Base-by-base conservation (phyloP, 2,329 filamentous ascomycete genomes). In the Cladosporium sphaerospermum region DNA sequence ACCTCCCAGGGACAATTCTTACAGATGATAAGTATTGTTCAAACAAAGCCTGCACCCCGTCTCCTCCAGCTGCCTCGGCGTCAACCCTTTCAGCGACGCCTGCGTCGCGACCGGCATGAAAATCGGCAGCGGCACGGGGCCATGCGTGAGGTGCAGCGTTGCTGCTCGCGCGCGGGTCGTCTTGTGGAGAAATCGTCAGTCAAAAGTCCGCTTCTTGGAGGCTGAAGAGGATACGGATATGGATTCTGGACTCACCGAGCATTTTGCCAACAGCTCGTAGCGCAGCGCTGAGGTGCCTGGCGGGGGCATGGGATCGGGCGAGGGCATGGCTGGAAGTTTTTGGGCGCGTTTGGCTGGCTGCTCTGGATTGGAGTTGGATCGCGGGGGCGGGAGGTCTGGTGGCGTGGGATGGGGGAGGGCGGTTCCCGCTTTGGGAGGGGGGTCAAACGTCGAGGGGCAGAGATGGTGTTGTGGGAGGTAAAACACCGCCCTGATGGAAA, bases 91-190 rank as follows among this genome's bases (percentile, higher is more conserved):
- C 37, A 99, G 78, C 0, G 92, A 96, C 1, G 89, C 93, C 72
- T 99, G 93, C 0, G 93, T 99, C 31, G 93, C 93, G 41, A 99
- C 93, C 13, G 93, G 93, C 93, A 99, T 99, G 72, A 99, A 99
- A 54, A 97, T 84, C 7, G 95, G 93, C 31, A 97, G 81, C 63
- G 87, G 82, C 23, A 99, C 91, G 1, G 86, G 79, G 54, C 93
- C 93, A 82, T 99, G 95, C 47, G 93, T 92, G 23, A 99, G 83
- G 45, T 85, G 86, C 51, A 99, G 78, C 55, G 83, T 84, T 50
- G 93, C 93, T 46, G 93, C 93, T 61, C 93, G 87, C 23, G 93
- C 93, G 77, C 92, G 89, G 9, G 92, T 97, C 45, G 90, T 95
- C 92, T 97, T n/a, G n/a, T n/a, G n/a, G n/a, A n/a, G n/a, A n/a